Conservation (phyloP, 768 basidiomycete species). For the Lactarius evosmus region DNA sequence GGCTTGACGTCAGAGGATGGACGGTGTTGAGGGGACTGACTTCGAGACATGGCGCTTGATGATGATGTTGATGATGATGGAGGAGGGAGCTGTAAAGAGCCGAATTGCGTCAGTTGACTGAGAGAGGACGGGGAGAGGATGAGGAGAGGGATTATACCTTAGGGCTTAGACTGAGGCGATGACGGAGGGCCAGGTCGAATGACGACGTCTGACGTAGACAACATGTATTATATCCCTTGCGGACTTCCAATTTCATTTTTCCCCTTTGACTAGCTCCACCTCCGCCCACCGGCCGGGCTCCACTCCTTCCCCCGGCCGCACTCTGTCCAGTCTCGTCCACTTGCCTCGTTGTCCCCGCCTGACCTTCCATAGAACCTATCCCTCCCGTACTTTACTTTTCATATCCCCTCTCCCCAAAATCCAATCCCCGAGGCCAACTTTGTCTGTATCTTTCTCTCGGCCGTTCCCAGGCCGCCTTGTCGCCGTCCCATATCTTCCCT, state of each 20-base stretch:
- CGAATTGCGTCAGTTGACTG: conserved; percentile 15
- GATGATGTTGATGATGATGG: neutral
- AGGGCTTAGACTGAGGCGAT: conserved; percentile 14
- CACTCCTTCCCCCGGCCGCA: conserved; percentile 22
- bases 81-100: neutral
- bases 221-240: conserved; percentile 43
- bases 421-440: conserved; percentile 6
- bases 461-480: conserved; percentile 23
- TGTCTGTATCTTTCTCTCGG: conserved; percentile 17
- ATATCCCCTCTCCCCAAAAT: conserved; percentile 17
- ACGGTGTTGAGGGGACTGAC: conserved; percentile 35
- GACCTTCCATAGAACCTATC: conserved; percentile 27
- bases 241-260: conserved; percentile 37
- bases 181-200: conserved; percentile 34
- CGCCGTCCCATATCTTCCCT: conserved; percentile 21
- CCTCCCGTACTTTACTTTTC: conserved; percentile 15
- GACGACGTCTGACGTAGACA: conserved; percentile 44
- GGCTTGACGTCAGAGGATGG: conserved; percentile 29
- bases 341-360: conserved; percentile 26
- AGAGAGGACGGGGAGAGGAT: neutral
- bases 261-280: conserved; percentile 23
- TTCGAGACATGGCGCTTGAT: conserved; percentile 31
- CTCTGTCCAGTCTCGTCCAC: conserved; percentile 9
- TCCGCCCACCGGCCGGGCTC: conserved; percentile 24
- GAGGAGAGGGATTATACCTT: neutral